Percentiles rank a stretch among this genome's conserved stretches.
Conservation (phyloP, 1,284 basidiomycete genomes). For the Rhodofomes roseus region DNA sequence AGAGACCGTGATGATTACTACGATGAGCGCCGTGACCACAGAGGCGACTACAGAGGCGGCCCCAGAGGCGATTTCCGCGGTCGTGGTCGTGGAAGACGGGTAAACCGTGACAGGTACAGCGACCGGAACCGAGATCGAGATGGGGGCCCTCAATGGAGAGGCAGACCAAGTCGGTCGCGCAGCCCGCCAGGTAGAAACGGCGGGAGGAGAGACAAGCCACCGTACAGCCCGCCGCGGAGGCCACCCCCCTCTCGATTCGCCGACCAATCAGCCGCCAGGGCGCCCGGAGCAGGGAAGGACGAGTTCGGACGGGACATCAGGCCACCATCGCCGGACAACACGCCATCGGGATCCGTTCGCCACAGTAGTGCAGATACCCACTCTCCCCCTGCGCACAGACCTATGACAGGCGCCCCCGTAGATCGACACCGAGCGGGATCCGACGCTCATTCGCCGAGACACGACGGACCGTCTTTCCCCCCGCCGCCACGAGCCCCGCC, state of each 20-base stretch:
- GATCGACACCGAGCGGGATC: constrained; percentile 10
- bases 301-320: constrained; percentile 81
- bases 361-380: constrained; percentile 10
- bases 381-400: constrained; percentile 15
- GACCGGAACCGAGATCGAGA: constrained; percentile 33
- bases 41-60: constrained; percentile 44
- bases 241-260: constrained; percentile 25
- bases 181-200: constrained; percentile 57
- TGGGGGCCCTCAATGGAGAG: constrained; percentile 38
- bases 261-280: constrained; percentile 5
- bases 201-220: constrained; percentile 42
- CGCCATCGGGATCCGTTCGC: constrained; percentile 13
- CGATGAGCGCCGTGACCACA: constrained; percentile 33
- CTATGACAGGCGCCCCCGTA: constrained; percentile 8
- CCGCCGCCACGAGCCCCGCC: not conserved
- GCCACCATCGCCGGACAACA: constrained; percentile 34
- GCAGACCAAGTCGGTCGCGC: constrained; percentile 60
- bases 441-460: constrained; percentile 5
- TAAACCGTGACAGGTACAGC: constrained; percentile 42
- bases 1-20: constrained; percentile 36
- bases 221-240: constrained; percentile 53
- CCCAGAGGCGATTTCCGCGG: constrained; percentile 43
- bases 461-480: constrained; percentile 3
- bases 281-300: constrained; percentile 48
- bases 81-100: constrained; percentile 44